These are phyloP conservation scores for Emericellopsis cladophorae DNA, from an alignment of 2,329 filamentous ascomycete genomes.

Conservation along the genomic window DNA sequence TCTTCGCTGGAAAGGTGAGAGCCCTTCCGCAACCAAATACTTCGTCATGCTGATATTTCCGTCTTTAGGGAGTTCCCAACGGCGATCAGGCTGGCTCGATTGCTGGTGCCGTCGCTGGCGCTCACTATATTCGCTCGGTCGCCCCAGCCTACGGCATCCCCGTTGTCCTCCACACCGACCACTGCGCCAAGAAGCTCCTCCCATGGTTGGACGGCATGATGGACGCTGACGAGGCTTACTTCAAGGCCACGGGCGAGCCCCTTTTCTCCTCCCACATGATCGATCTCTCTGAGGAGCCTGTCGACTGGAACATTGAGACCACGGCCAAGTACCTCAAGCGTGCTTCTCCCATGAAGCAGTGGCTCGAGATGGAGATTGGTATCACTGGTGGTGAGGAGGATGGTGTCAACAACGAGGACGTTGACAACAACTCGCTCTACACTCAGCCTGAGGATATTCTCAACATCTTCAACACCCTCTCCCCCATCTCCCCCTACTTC, in stretches of 20 bases:
- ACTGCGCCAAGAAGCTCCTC: slow-evolving; percentile 98
- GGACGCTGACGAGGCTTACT: slow-evolving; percentile 86
- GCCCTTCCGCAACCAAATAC: background rate
- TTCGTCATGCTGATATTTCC: slow-evolving; percentile 6
- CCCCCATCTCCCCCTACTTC: slow-evolving; percentile 86
- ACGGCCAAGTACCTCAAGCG: slow-evolving; percentile 91
- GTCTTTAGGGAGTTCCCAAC: slow-evolving; percentile 59
- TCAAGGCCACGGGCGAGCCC: slow-evolving; percentile 85
- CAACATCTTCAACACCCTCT: slow-evolving; percentile 77
- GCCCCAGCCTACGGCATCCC: slow-evolving; percentile 82
- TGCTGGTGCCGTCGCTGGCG: slow-evolving; percentile 74
- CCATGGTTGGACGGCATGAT: slow-evolving; percentile 96
- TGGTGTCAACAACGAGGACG: slow-evolving; percentile 95
- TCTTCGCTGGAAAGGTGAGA: slow-evolving; percentile 73
- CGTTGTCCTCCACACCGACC: slow-evolving; percentile 91
- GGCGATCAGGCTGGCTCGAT: slow-evolving; percentile 76
- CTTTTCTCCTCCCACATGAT: slow-evolving; percentile 99
- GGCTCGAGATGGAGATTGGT: slow-evolving; percentile 85
- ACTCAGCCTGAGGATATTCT: slow-evolving; percentile 96
- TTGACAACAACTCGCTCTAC: slow-evolving; percentile 95
- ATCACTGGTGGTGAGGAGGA: slow-evolving; percentile 98
- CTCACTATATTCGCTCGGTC: slow-evolving; percentile 84
- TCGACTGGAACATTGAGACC: slow-evolving; percentile 83
- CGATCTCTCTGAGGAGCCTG: slow-evolving; percentile 83
- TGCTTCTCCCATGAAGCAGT: slow-evolving; percentile 93